Conservation (phyloP, 1,139 yeast genomes). For the Debaryomycetaceae sp. region DNA sequence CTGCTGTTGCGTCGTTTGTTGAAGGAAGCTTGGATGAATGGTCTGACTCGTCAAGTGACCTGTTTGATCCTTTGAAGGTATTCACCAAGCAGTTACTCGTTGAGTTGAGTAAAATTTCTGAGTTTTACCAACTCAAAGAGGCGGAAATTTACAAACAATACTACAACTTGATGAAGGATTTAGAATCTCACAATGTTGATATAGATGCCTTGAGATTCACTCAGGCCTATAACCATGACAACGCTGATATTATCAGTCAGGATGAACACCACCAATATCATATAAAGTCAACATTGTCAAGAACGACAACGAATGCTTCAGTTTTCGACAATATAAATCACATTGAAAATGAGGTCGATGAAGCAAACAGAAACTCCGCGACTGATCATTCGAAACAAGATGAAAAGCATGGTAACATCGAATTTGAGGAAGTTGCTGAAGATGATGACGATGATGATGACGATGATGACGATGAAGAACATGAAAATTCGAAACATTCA, state of each 20-base stretch:
- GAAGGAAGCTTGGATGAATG: constrained; percentile 6
- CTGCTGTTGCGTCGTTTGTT: constrained; percentile 25
- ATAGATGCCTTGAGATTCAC: constrained; percentile 28
- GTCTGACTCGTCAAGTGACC: constrained; percentile 15
- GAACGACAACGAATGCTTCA: constrained; percentile 30
- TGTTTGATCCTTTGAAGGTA: constrained; percentile 44
- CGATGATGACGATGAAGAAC: constrained; percentile 43
- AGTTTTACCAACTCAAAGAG: constrained; percentile 52
- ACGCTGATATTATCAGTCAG: constrained; percentile 14
- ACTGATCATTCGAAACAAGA: constrained; percentile 8
- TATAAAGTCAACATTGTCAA: constrained; percentile 21
- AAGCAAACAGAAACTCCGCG: neutral
- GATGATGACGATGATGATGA: constrained; percentile 30
- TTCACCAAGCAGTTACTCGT: constrained; percentile 51
- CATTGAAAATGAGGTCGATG: constrained; percentile 14
- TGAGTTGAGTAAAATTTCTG: constrained; percentile 55
- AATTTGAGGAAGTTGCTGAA: constrained; percentile 10
- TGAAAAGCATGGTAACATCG: constrained; percentile 17
- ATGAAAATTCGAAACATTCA: constrained; percentile 28
- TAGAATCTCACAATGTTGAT: constrained; percentile 27
- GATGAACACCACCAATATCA: constrained; percentile 24
- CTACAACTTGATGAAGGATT: constrained; percentile 41
- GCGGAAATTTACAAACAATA: constrained; percentile 44
- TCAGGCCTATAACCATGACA: constrained; percentile 20
- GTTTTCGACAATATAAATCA: constrained; percentile 28